A percentile compares a stretch with the other conserved stretches of the same genome.
Evolutionary conservation across 257 asterid genomes (phyloP).

Genomic region (Nemophila menziesii): DNA sequence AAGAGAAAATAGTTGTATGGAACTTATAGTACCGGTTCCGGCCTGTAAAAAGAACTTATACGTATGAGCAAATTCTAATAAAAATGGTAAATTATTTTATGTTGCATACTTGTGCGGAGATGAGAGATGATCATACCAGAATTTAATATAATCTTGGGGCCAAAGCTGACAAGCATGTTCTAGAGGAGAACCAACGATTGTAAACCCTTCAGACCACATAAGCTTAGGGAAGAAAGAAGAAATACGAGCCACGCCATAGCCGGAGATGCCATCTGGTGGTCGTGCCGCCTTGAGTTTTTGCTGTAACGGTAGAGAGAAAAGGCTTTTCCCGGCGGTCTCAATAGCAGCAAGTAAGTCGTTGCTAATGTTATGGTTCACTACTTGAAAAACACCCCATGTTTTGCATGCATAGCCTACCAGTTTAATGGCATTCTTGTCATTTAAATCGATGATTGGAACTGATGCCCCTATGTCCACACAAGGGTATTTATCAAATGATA

Average conservation of each 20-base stretch:
- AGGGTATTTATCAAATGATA: slow-evolving; percentile 15
- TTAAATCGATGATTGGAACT: slow-evolving; percentile 60
- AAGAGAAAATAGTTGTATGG: too few relatives aligned
- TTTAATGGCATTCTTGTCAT: slow-evolving; percentile 23
- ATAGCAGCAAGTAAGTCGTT: slow-evolving; percentile 24
- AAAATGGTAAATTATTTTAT: too few relatives aligned
- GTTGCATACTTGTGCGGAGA: background rate
- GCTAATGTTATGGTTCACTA: slow-evolving; percentile 43
- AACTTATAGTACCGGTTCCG: too few relatives aligned
- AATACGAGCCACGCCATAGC: slow-evolving; percentile 72
- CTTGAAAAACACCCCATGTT: slow-evolving; percentile 77
- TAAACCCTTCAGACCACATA: slow-evolving; percentile 98
- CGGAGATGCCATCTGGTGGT: slow-evolving; percentile 37
- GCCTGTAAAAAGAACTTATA: too few relatives aligned
- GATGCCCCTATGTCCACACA: slow-evolving; percentile 11
- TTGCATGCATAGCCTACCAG: slow-evolving; percentile 77
- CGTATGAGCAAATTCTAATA: background rate
- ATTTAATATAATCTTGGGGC: slow-evolving; percentile 44
- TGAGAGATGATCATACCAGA: slow-evolving; percentile 37
- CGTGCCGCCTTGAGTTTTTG: slow-evolving; percentile 72
- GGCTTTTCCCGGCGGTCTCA: slow-evolving; percentile 26
- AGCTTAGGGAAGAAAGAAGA: slow-evolving; percentile 66
- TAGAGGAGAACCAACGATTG: slow-evolving; percentile 56
- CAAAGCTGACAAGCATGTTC: slow-evolving; percentile 75
- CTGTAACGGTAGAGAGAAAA: slow-evolving; percentile 71